Evolutionary conservation across 352 stramenopile species (phyloP).

Genomic region (Elongisporangium anandrum): DNA sequence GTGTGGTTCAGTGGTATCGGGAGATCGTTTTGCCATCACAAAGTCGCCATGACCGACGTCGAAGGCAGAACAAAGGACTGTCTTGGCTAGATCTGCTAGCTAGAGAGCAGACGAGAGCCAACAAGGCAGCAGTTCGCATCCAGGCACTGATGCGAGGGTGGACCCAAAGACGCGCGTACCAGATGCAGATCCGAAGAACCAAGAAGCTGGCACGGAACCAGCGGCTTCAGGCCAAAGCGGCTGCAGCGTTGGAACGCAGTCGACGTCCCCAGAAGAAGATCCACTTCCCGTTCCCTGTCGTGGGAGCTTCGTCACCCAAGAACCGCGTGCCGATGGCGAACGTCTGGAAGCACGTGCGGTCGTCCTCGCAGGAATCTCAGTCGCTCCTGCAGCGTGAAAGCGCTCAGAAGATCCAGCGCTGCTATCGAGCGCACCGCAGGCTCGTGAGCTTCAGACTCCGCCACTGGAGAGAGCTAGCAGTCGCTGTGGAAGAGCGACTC

Average conservation of each 20-base stretch:
- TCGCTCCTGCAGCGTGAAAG: neutral
- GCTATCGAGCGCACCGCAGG: conserved; percentile 18
- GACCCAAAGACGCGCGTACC: conserved; percentile 2
- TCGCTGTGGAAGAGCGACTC: conserved; percentile 25
- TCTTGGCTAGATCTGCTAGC: neutral
- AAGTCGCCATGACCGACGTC: neutral
- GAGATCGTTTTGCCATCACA: neutral
- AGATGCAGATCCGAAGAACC: neutral
- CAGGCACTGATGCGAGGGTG: conserved; percentile 10
- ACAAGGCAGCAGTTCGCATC: conserved; percentile 8
- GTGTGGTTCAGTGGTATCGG: conserved; percentile 19
- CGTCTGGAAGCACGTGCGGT: conserved; percentile 1
- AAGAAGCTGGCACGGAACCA: neutral
- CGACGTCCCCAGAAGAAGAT: neutral
- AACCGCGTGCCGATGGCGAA: conserved; percentile 1
- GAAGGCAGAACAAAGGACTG: neutral
- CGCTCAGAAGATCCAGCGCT: conserved; percentile 20
- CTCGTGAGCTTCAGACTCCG: conserved; percentile 7
- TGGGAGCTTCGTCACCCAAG: conserved; percentile 7
- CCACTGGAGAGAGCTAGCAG: conserved; percentile 21
- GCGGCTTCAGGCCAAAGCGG: neutral
- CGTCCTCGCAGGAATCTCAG: neutral
- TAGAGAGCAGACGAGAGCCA: conserved; percentile 5
- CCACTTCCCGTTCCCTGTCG: neutral
- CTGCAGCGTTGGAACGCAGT: neutral